Evolutionary conservation across 116 monocot species (phyloP).

Genomic region (Cymodocea nodosa): DNA sequence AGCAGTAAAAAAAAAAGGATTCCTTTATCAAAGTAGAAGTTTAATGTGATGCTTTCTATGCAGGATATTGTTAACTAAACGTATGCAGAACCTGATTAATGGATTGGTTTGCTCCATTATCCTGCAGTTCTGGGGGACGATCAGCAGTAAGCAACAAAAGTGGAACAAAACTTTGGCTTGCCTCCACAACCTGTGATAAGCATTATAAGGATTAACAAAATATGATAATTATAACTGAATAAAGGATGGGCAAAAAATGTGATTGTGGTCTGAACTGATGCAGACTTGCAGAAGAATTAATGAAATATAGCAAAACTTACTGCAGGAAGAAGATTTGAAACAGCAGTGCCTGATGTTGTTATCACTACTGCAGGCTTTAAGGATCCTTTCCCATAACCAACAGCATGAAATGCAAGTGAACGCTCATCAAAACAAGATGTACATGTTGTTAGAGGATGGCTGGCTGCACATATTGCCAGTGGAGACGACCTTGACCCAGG

Average conservation of each 20-base stretch:
- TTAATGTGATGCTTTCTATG: neutral
- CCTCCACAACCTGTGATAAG: constrained; percentile 74
- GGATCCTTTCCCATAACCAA: constrained; percentile 79
- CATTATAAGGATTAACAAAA: too few relatives aligned
- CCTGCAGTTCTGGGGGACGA: constrained; percentile 77
- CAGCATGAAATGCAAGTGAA: constrained; percentile 87
- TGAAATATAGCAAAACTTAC: constrained; percentile 26
- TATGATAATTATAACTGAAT: neutral
- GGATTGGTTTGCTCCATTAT: constrained; percentile 74
- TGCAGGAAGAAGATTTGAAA: constrained; percentile 87
- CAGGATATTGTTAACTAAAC: neutral
- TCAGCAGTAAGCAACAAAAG: constrained; percentile 82
- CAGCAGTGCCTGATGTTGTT: constrained; percentile 88
- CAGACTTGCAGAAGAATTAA: neutral
- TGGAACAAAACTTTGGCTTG: constrained; percentile 73
- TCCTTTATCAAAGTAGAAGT: neutral
- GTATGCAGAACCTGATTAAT: constrained; percentile 62
- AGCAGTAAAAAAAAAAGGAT: too few relatives aligned
- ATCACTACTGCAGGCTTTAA: constrained; percentile 68
- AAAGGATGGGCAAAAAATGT: neutral
- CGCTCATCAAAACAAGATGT: constrained; percentile 89
- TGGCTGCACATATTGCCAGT: constrained; percentile 70
- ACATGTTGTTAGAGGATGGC: constrained; percentile 70
- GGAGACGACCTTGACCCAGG: constrained; percentile 98
- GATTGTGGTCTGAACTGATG: too few relatives aligned